A percentile compares a stretch with the other conserved stretches of the same genome.
These are phyloP conservation scores for Coccomyxa sp. DNA, from an alignment of 139 green algal genomes.

Conservation along the genomic window DNA sequence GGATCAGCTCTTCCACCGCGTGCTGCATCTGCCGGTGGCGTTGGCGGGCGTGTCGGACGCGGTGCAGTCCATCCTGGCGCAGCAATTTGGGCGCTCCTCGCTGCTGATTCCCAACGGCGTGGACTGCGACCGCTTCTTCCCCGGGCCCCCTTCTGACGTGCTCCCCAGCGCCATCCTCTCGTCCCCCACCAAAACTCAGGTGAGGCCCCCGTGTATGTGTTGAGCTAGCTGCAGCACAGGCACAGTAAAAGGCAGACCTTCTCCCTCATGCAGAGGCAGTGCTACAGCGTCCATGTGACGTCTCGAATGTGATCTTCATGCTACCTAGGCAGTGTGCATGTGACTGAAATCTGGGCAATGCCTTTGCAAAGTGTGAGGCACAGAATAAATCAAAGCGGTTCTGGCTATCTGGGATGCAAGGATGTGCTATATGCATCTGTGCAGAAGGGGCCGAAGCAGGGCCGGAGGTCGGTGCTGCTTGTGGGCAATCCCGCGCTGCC, in stretches of 20 bases:
- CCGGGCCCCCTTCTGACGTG: conserved; percentile 6
- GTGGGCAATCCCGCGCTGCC: conserved; percentile 61
- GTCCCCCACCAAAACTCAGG: conserved; percentile 3
- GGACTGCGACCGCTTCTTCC: conserved; percentile 51
- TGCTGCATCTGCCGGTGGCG: conserved; percentile 60
- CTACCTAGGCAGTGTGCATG: not conserved
- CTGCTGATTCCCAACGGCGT: conserved; percentile 61
- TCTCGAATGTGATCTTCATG: not conserved
- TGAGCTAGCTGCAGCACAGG: not conserved
- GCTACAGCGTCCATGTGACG: no score
- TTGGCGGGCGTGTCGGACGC: conserved; percentile 50
- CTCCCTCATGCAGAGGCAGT: no score
- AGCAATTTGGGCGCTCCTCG: conserved; percentile 53
- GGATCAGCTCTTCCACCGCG: conserved; percentile 59
- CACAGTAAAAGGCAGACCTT: not conserved
- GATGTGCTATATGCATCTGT: no score
- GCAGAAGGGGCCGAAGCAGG: no score
- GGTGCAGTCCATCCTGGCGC: conserved; percentile 45
- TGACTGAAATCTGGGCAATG: no score
- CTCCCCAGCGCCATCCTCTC: conserved; percentile 7
- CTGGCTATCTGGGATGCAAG: no score
- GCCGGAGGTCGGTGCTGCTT: conserved; percentile 37
- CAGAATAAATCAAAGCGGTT: not conserved
- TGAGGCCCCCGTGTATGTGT: not conserved
- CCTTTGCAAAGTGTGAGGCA: not conserved